Percentiles rank a stretch among this genome's conserved stretches.
Evolutionary conservation across 352 stramenopile species (phyloP).

Genomic region (Phytophthora quininea): DNA sequence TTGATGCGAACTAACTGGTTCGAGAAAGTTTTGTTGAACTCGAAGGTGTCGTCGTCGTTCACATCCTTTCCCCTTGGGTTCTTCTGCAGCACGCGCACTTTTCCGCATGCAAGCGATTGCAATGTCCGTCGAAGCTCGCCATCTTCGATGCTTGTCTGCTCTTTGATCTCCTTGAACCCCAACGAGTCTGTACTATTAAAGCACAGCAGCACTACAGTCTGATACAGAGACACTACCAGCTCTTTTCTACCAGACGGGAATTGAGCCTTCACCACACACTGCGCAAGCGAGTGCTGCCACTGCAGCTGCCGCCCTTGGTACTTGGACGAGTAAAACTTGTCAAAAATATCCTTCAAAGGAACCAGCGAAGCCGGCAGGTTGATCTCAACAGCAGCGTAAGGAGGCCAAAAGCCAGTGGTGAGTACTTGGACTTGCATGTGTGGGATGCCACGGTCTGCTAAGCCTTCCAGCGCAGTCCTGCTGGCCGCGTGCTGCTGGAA

Average conservation of each 20-base stretch:
- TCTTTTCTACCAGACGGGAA: constrained; percentile 89
- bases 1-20: constrained; percentile 92
- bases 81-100: constrained; percentile 90
- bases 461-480: constrained; percentile 57
- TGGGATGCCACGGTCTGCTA: constrained; percentile 51
- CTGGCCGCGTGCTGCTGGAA: constrained; percentile 86
- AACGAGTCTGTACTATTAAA: constrained; percentile 77
- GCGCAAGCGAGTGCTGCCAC: constrained; percentile 91
- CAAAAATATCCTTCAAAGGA: constrained; percentile 83
- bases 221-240: constrained; percentile 86
- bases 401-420: constrained; percentile 98
- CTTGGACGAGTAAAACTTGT: constrained; percentile 90
- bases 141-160: constrained; percentile 89
- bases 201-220: constrained; percentile 87
- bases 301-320: constrained; percentile 89
- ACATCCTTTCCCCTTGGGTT: constrained; percentile 88
- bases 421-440: constrained; percentile 98
- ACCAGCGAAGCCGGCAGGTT: constrained; percentile 70
- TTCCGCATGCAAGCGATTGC: constrained; percentile 90
- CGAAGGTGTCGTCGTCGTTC: constrained; percentile 83
- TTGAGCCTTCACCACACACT: constrained; percentile 87
- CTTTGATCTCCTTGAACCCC: constrained; percentile 88
- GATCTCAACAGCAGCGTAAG: constrained; percentile 89
- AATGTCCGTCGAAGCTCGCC: constrained; percentile 90
- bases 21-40: constrained; percentile 87